A percentile compares a stretch with the other conserved stretches of the same genome.
phyloP scores from a whole-genome alignment of 805 yeast genomes.

The Komagataella pseudopastoris region DNA sequence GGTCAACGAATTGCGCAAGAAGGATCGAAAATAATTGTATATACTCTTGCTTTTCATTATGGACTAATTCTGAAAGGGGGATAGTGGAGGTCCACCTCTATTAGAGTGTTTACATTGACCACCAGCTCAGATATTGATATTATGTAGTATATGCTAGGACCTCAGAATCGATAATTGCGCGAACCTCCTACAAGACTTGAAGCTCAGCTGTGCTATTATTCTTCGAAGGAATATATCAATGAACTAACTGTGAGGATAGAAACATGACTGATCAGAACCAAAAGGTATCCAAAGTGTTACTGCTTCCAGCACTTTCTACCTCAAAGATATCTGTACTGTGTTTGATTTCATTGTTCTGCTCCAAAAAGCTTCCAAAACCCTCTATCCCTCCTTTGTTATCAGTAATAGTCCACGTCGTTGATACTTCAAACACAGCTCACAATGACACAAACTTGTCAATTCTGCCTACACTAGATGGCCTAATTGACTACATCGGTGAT shows the following conservation, averaged over 20 bases:
- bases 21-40: neutral
- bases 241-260: neutral
- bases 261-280: neutral
- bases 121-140: neutral
- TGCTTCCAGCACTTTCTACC: constrained; percentile 34
- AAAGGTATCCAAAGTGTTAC: constrained; percentile 3
- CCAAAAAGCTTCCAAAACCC: constrained; percentile 22
- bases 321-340: constrained; percentile 37
- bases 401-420: neutral
- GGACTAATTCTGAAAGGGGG: neutral
- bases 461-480: neutral
- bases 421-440: neutral
- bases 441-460: neutral
- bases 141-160: neutral
- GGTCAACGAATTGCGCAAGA: constrained; percentile 8
- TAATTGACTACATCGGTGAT: constrained; percentile 10
- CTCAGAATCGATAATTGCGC: neutral
- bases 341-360: constrained; percentile 32
- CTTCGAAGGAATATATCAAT: neutral
- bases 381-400: constrained; percentile 25
- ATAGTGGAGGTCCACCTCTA: neutral
- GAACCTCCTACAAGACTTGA: neutral
- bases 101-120: neutral
- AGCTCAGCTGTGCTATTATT: no score
- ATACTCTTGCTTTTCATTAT: neutral